Evolutionary conservation across 148 eudicot genomes (phyloP).

Genomic region (Beta vulgaris): DNA sequence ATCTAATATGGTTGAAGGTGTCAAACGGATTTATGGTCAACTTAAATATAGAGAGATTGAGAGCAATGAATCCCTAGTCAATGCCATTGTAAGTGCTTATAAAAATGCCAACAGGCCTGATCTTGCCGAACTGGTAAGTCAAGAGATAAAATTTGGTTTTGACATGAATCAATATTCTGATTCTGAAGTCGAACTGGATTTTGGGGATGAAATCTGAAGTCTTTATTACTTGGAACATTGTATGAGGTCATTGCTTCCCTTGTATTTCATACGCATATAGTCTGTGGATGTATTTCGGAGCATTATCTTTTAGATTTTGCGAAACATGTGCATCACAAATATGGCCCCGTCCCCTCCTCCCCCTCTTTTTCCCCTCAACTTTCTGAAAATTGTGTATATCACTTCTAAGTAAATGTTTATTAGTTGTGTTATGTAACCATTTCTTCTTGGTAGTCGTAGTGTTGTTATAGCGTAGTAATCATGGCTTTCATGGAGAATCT

Average conservation of each 20-base stretch:
- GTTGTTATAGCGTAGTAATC: background rate
- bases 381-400: background rate
- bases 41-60: constrained; percentile 56
- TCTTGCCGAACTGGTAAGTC: constrained; percentile 68
- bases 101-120: constrained; percentile 50
- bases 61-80: constrained; percentile 54
- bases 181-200: constrained; percentile 44
- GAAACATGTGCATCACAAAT: constrained; percentile 19
- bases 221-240: background rate
- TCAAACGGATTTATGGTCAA: constrained; percentile 57
- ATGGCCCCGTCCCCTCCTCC: too few relatives aligned
- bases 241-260: background rate
- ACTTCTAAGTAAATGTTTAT: background rate
- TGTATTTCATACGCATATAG: background rate
- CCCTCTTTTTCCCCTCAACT: background rate
- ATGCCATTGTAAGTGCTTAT: constrained; percentile 66
- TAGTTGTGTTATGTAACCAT: too few relatives aligned
- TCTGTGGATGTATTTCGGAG: constrained; percentile 13
- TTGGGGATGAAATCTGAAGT: constrained; percentile 25
- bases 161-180: constrained; percentile 39
- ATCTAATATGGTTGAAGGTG: constrained; percentile 79
- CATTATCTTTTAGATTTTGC: background rate
- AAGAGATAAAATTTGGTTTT: constrained; percentile 56
- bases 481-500: background rate
- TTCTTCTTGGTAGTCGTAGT: too few relatives aligned